Conservation (phyloP, 371 early-diverging fungal species). For the Zopfochytrium polystomum region DNA sequence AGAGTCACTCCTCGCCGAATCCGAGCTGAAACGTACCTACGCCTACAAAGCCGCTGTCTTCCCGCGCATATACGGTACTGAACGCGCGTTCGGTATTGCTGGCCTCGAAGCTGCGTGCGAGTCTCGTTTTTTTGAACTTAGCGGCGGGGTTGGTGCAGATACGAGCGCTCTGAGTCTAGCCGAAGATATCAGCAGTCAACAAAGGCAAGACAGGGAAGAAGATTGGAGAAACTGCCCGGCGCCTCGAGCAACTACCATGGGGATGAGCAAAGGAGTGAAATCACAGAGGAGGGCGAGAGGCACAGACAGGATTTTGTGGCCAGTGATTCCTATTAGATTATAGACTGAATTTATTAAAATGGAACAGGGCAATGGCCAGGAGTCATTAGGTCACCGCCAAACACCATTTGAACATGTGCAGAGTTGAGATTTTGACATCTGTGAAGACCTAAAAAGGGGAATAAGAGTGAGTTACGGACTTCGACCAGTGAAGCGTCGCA, state of each 20-base stretch:
- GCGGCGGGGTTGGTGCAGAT: constrained; percentile 20
- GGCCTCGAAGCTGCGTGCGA: constrained; percentile 14
- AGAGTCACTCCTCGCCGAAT: neutral
- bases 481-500: no score
- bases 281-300: neutral
- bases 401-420: no score
- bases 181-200: neutral
- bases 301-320: constrained; percentile 21
- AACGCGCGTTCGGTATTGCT: constrained; percentile 6
- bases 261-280: neutral
- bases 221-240: constrained; percentile 7
- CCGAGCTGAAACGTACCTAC: constrained; percentile 2
- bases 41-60: constrained; percentile 16
- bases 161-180: constrained; percentile 6
- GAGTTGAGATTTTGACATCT: no score
- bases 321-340: constrained; percentile 24
- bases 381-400: no score
- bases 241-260: constrained; percentile 9
- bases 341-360: constrained; percentile 10
- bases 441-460: no score
- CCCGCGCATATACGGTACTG: constrained; percentile 14
- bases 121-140: constrained; percentile 5
- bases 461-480: no score
- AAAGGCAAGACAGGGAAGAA: constrained; percentile 7
- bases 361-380: no score